These are phyloP conservation scores for Suhomyces xylopsoci DNA, from an alignment of 805 yeast genomes.

Conservation along the genomic window DNA sequence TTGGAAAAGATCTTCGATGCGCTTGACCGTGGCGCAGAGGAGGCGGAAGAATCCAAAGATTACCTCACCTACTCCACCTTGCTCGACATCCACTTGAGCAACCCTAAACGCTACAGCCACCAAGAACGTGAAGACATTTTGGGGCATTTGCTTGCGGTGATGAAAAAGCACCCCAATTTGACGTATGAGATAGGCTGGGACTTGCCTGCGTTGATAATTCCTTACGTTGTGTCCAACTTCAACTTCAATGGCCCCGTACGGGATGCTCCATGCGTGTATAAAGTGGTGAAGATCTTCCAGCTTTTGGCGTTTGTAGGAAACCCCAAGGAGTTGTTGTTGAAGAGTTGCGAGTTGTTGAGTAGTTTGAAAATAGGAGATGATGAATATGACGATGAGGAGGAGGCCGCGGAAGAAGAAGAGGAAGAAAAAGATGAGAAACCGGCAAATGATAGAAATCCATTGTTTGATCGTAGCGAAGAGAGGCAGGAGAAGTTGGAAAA, in stretches of 20 bases:
- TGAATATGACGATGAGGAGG: background rate
- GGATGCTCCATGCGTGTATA: conserved; percentile 36
- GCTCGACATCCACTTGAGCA: conserved; percentile 56
- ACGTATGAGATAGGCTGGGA: conserved; percentile 86
- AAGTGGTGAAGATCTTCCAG: conserved; percentile 52
- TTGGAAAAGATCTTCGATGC: conserved; percentile 26
- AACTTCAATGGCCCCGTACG: conserved; percentile 28
- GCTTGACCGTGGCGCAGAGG: conserved; percentile 30
- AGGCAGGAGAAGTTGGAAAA: conserved; percentile 12
- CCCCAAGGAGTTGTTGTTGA: conserved; percentile 74
- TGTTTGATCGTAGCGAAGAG: background rate
- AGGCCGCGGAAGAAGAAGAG: background rate
- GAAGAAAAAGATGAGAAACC: background rate
- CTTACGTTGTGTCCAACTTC: conserved; percentile 45
- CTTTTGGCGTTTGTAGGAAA: conserved; percentile 67
- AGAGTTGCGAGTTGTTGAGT: conserved; percentile 62
- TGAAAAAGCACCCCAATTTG: conserved; percentile 46
- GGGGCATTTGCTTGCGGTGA: conserved; percentile 39
- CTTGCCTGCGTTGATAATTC: conserved; percentile 65
- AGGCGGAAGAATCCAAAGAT: conserved; percentile 50
- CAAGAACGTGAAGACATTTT: conserved; percentile 54
- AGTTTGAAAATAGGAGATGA: conserved; percentile 6
- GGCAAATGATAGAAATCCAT: background rate
- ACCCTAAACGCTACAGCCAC: conserved; percentile 43
- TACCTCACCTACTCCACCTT: conserved; percentile 70